Percentiles rank a stretch among this genome's conserved stretches.
These are phyloP conservation scores for Periconia sp. DNA, from an alignment of 2,329 filamentous ascomycete genomes.

Conservation along the genomic window DNA sequence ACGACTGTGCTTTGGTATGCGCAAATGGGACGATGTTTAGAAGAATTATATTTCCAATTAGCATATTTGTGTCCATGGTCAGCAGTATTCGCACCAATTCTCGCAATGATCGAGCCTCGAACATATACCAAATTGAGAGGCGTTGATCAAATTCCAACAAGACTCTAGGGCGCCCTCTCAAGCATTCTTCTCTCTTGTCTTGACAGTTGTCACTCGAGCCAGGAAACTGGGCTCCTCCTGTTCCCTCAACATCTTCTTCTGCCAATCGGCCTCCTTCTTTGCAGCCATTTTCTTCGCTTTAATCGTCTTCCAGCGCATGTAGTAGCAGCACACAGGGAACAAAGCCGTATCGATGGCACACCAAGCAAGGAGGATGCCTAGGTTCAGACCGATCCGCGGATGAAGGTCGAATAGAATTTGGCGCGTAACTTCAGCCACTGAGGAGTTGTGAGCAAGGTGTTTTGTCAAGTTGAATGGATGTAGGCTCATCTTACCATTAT, in stretches of 20 bases:
- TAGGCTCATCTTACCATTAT: slow-evolving; percentile 60
- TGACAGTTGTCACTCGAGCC: slow-evolving; percentile 35
- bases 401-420: slow-evolving; percentile 66
- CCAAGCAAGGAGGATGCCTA: slow-evolving; percentile 67
- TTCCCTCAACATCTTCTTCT: slow-evolving; percentile 36
- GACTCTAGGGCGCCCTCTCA: no score
- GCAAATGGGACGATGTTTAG: no score
- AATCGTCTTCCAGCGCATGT: slow-evolving; percentile 49
- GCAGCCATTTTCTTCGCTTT: slow-evolving; percentile 29
- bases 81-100: no score
- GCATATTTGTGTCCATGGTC: no score
- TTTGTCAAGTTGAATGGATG: no score
- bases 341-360: slow-evolving; percentile 57
- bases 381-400: slow-evolving; percentile 63
- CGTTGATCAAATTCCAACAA: no score
- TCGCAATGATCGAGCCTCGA: no score
- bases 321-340: slow-evolving; percentile 58
- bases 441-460: not conserved
- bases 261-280: slow-evolving; percentile 29
- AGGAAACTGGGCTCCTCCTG: slow-evolving; percentile 29
- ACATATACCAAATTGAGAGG: no score
- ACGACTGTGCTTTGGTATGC: no score
- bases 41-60: no score
- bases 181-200: not conserved
- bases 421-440: slow-evolving; percentile 64